A percentile compares a stretch with the other conserved stretches of the same genome.
Evolutionary conservation across 495 filamentous ascomycete species (phyloP).

Genomic region (Hypoxylon intermedium): DNA sequence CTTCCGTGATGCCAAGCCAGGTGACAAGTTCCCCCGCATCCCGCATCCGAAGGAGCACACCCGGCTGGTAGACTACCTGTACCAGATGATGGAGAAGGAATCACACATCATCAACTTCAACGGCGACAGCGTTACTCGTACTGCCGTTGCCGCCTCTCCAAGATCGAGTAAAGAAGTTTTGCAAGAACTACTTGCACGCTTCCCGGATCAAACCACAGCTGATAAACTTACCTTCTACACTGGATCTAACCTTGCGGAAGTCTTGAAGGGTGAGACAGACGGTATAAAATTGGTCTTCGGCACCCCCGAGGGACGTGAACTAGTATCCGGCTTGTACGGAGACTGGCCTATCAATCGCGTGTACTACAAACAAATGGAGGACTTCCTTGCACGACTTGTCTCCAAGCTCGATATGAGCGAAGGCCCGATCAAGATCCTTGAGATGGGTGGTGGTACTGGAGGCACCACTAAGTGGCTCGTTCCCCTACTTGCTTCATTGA

Average conservation of each 20-base stretch:
- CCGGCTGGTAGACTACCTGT: slow-evolving; percentile 51
- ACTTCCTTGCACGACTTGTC: slow-evolving; percentile 49
- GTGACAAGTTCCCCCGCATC: slow-evolving; percentile 48
- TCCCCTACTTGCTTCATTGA: slow-evolving; percentile 45
- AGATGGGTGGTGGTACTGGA: slow-evolving; percentile 56
- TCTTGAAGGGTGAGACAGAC: slow-evolving; percentile 53
- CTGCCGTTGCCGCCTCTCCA: slow-evolving; percentile 42
- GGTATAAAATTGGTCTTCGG: slow-evolving; percentile 59
- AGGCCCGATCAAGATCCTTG: slow-evolving; percentile 46
- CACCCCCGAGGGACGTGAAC: slow-evolving; percentile 51
- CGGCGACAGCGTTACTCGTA: slow-evolving; percentile 49
- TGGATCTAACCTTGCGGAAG: slow-evolving; percentile 51
- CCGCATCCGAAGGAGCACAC: slow-evolving; percentile 47
- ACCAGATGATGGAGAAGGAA: slow-evolving; percentile 53
- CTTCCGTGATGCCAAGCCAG: slow-evolving; percentile 40
- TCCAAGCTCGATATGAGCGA: slow-evolving; percentile 33
- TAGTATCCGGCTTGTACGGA: slow-evolving; percentile 55
- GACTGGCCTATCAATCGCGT: slow-evolving; percentile 52
- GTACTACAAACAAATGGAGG: slow-evolving; percentile 51
- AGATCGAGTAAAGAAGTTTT: slow-evolving; percentile 48
- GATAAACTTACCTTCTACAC: slow-evolving; percentile 54
- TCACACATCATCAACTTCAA: slow-evolving; percentile 50
- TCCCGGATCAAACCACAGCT: slow-evolving; percentile 48
- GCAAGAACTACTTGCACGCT: slow-evolving; percentile 44
- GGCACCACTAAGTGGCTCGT: slow-evolving; percentile 49